Conservation (phyloP, 495 filamentous ascomycete genomes). For the Aspergillus heteromorphus region DNA sequence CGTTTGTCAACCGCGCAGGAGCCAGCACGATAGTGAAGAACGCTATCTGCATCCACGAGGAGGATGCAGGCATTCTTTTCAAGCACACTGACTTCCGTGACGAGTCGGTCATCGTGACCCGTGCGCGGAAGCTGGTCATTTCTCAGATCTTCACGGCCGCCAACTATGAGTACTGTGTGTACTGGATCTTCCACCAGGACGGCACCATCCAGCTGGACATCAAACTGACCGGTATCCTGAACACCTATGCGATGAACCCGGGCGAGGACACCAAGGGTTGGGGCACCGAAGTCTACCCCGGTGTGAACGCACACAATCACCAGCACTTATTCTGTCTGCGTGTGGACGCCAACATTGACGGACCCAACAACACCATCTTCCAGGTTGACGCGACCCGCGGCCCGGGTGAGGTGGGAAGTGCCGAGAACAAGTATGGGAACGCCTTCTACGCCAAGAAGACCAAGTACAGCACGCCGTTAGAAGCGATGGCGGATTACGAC, state of each 20-base stretch:
- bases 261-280: constrained; percentile 83
- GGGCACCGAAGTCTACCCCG: constrained; percentile 91
- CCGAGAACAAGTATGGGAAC: constrained; percentile 87
- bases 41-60: constrained; percentile 95
- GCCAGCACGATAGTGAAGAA: constrained; percentile 79
- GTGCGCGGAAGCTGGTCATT: constrained; percentile 80
- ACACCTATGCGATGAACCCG: constrained; percentile 81
- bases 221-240: constrained; percentile 91
- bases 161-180: constrained; percentile 95
- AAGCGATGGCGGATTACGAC: constrained; percentile 76
- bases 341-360: constrained; percentile 85
- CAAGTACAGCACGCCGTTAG: constrained; percentile 66
- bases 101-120: constrained; percentile 78
- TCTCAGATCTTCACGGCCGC: constrained; percentile 94
- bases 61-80: constrained; percentile 89
- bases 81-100: constrained; percentile 97
- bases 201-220: constrained; percentile 92
- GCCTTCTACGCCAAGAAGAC: constrained; percentile 91
- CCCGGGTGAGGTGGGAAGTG: constrained; percentile 65
- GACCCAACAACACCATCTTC: constrained; percentile 79
- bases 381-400: constrained; percentile 67
- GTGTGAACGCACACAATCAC: constrained; percentile 78
- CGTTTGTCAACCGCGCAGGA: constrained; percentile 79
- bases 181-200: constrained; percentile 94
- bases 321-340: constrained; percentile 95